Conservation (phyloP, 2,329 filamentous ascomycete species). For the Thermothelomyces thermophilus region DNA sequence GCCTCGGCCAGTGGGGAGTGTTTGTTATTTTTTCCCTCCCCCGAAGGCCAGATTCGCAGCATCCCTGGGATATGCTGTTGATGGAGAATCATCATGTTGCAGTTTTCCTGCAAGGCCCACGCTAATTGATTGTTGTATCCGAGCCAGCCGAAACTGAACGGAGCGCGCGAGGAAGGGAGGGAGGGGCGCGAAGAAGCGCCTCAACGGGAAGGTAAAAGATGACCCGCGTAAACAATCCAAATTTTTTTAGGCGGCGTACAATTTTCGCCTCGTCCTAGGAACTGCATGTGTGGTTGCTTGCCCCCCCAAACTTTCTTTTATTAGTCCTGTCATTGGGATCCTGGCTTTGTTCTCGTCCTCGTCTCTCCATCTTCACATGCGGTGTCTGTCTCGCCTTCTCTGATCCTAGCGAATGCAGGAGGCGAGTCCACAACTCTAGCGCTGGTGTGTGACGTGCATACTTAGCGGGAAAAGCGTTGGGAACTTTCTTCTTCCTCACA, state of each 20-base stretch:
- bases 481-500: constrained; percentile 7
- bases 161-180: neutral
- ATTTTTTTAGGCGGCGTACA: no score
- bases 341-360: neutral
- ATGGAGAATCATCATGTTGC: neutral
- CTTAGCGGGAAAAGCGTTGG: constrained; percentile 21
- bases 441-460: constrained; percentile 19
- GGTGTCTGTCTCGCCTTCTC: neutral
- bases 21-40: neutral
- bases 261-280: neutral
- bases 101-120: no score
- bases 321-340: no score
- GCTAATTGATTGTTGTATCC: no score
- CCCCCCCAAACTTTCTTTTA: no score
- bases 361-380: neutral
- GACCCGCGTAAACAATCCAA: neutral
- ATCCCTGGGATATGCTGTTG: neutral
- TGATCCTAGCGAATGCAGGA: neutral
- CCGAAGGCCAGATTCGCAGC: neutral
- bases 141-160: no score
- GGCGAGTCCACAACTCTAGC: constrained; percentile 4
- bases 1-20: neutral
- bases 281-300: no score
- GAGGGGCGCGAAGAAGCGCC: neutral
- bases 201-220: neutral